Conservation (phyloP, 179 eudicot genomes). For the Amaranthus tricolor region DNA sequence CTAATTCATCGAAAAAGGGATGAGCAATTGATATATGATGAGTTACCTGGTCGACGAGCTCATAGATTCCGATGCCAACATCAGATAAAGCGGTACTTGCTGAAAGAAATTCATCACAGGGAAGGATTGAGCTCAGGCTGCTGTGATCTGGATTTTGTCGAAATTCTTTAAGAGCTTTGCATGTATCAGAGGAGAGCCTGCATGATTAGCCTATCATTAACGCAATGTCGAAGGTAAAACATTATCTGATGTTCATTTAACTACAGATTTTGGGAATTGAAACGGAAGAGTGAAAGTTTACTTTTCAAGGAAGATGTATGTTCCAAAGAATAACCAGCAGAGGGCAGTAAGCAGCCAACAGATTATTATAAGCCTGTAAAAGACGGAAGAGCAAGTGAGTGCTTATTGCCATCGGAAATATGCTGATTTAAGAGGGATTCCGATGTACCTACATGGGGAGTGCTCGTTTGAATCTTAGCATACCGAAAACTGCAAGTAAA, state of each 20-base stretch:
- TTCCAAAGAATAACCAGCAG: slow-evolving; percentile 68
- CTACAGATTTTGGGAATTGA: background rate
- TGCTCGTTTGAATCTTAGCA: slow-evolving; percentile 38
- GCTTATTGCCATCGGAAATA: background rate
- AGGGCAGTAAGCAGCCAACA: slow-evolving; percentile 60
- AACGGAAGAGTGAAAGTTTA: slow-evolving; percentile 23
- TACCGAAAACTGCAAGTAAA: slow-evolving; percentile 43
- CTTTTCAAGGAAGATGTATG: slow-evolving; percentile 61
- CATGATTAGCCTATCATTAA: background rate
- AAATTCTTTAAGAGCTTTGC: slow-evolving; percentile 63
- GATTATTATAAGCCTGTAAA: slow-evolving; percentile 46
- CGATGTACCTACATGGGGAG: slow-evolving; percentile 45
- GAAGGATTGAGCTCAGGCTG: slow-evolving; percentile 76
- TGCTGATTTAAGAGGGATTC: background rate
- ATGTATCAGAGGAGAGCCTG: slow-evolving; percentile 71
- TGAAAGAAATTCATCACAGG: slow-evolving; percentile 59
- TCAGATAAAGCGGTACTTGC: slow-evolving; percentile 49
- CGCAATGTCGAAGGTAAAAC: background rate
- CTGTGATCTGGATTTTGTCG: slow-evolving; percentile 60
- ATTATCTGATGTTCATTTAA: background rate
- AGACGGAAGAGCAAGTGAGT: background rate
- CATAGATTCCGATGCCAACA: slow-evolving; percentile 50
- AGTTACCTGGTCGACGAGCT: slow-evolving; percentile 53
- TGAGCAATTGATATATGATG: background rate
- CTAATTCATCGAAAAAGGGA: background rate